phyloP scores from a whole-genome alignment of 202 grass and related monocot species.

The Cymbopogon flexuosus region DNA sequence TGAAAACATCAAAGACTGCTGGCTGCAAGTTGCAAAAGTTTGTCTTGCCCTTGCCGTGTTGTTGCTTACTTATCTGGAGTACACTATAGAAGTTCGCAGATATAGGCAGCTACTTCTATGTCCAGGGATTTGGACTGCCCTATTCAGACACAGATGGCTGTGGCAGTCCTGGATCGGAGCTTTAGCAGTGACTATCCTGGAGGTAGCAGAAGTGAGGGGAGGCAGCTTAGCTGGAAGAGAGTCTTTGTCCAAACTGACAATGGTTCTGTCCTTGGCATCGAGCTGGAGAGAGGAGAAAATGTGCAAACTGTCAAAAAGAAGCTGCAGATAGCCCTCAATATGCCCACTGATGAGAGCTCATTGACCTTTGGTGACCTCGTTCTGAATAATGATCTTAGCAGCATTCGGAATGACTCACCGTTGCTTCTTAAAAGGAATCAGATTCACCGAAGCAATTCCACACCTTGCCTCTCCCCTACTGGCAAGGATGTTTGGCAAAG shows the following conservation, averaged over 20 bases:
- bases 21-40: constrained; percentile 25
- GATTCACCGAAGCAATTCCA: constrained; percentile 80
- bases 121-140: constrained; percentile 72
- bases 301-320: constrained; percentile 87
- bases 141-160: constrained; percentile 93
- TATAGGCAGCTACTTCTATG: constrained; percentile 45
- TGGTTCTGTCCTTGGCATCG: constrained; percentile 79
- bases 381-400: constrained; percentile 83
- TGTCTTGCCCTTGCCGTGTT: constrained; percentile 11
- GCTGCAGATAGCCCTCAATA: constrained; percentile 75
- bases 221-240: constrained; percentile 65
- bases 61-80: constrained; percentile 31
- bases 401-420: constrained; percentile 80
- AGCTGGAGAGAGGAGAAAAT: constrained; percentile 86
- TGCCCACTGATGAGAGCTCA: constrained; percentile 82
- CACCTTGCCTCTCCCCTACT: constrained; percentile 88
- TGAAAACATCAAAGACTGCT: constrained; percentile 25
- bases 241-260: constrained; percentile 97
- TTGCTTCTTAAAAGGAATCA: constrained; percentile 76
- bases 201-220: constrained; percentile 57
- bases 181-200: constrained; percentile 67
- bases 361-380: constrained; percentile 82
- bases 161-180: constrained; percentile 62
- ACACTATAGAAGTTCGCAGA: constrained; percentile 39
- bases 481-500: constrained; percentile 54